These are phyloP conservation scores for Astragalus membranaceus DNA, from an alignment of 306 rosid species.

Conservation along the genomic window DNA sequence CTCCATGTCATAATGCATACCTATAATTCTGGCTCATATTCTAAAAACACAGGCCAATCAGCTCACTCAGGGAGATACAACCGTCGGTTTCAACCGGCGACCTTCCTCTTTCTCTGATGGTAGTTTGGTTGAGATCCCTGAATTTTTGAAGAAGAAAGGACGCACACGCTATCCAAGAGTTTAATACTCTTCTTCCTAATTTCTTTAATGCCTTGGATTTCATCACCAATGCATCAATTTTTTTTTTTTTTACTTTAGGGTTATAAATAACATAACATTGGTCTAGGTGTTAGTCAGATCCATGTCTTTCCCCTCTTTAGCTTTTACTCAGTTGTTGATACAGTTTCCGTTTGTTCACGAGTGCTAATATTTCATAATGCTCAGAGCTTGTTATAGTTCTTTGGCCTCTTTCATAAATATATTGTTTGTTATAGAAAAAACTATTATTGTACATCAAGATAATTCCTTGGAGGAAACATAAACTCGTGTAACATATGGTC, in stretches of 20 bases:
- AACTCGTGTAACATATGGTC: conserved; percentile 2
- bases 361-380: conserved; percentile 1
- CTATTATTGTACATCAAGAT: not conserved
- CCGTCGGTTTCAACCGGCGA: conserved; percentile 44
- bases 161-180: conserved; percentile 87
- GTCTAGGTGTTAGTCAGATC: conserved; percentile 19
- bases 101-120: conserved; percentile 64
- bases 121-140: conserved; percentile 67
- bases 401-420: not conserved
- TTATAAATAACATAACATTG: conserved; percentile 19
- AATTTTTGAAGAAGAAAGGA: conserved; percentile 92
- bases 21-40: conserved; percentile 11
- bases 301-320: not conserved
- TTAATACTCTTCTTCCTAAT: conserved; percentile 22
- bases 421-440: not conserved
- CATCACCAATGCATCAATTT: conserved; percentile 21
- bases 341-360: not conserved
- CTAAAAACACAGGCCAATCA: conserved; percentile 55
- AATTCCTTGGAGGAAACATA: not conserved
- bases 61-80: conserved; percentile 52
- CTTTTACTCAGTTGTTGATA: not conserved
- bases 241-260: conserved; percentile 19
- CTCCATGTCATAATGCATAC: not conserved
- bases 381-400: conserved; percentile 4
- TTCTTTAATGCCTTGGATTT: conserved; percentile 4